These are phyloP conservation scores for Fusarium luffae DNA, from an alignment of 2,329 filamentous ascomycete species.

Conservation along the genomic window DNA sequence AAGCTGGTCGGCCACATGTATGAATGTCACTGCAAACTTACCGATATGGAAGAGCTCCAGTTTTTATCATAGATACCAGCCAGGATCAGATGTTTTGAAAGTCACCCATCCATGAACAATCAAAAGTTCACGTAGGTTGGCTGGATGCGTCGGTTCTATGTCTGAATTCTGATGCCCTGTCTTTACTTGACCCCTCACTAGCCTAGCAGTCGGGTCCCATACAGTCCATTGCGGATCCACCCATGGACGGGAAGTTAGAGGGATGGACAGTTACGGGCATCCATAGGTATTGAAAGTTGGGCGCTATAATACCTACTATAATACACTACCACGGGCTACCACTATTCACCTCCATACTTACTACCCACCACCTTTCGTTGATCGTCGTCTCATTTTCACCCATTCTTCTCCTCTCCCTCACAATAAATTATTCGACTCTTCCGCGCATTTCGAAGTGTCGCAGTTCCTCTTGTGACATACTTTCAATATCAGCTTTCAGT, in stretches of 20 bases:
- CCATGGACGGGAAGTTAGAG: not conserved
- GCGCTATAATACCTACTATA: not conserved
- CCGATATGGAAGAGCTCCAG: not conserved
- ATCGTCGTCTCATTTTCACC: conserved; percentile 27
- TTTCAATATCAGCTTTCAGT: not conserved
- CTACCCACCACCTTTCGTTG: conserved; percentile 9
- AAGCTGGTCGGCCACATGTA: not conserved
- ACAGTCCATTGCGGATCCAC: not conserved
- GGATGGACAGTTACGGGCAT: not conserved
- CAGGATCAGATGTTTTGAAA: not conserved
- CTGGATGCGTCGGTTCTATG: not conserved
- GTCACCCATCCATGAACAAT: not conserved
- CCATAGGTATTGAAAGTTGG: not conserved
- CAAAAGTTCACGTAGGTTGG: not conserved
- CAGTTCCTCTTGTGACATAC: not conserved
- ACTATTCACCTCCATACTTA: not conserved
- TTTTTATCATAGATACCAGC: not conserved
- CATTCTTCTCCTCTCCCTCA: not conserved
- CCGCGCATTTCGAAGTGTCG: not conserved
- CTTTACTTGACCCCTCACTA: not conserved
- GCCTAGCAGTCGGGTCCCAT: not conserved
- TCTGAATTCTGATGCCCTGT: not conserved
- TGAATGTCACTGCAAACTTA: not conserved
- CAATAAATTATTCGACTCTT: not conserved
- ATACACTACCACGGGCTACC: not conserved